Conservation (phyloP, 176 grass and related monocot genomes). For the Bothriochloa decipiens region DNA sequence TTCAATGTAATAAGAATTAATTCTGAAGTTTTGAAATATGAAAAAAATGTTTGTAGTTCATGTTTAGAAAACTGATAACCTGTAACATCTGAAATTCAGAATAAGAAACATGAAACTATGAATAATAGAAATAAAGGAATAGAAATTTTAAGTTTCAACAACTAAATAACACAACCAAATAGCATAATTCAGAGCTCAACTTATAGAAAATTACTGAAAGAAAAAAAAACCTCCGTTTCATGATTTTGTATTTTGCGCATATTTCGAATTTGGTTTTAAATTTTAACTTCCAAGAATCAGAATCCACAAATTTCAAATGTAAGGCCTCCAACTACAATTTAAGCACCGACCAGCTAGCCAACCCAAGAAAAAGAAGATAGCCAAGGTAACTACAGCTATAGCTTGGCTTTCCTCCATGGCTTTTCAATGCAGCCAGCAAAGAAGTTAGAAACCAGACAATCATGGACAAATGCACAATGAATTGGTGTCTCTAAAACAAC, state of each 20-base stretch:
- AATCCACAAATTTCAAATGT: neutral
- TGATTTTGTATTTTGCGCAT: neutral
- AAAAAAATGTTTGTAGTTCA: neutral
- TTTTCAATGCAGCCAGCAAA: conserved; percentile 7
- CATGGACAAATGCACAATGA: neutral
- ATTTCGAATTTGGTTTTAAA: neutral
- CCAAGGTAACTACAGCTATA: neutral
- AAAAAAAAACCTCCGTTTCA: neutral
- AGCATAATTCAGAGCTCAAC: neutral
- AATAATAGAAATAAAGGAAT: neutral
- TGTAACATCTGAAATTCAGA: neutral
- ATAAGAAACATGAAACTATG: neutral
- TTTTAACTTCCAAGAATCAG: neutral
- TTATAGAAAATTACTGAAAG: neutral
- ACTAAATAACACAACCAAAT: neutral
- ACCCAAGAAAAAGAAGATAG: neutral
- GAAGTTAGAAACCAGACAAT: neutral
- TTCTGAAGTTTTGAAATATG: neutral
- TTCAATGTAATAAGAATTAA: neutral
- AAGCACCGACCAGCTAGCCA: neutral
- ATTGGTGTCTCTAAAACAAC: neutral
- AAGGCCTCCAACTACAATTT: neutral
- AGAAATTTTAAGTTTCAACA: neutral
- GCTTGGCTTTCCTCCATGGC: neutral
- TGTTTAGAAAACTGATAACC: neutral